phyloP scores from a whole-genome alignment of 2,329 filamentous ascomycete species.

The Fusarium globosum region DNA sequence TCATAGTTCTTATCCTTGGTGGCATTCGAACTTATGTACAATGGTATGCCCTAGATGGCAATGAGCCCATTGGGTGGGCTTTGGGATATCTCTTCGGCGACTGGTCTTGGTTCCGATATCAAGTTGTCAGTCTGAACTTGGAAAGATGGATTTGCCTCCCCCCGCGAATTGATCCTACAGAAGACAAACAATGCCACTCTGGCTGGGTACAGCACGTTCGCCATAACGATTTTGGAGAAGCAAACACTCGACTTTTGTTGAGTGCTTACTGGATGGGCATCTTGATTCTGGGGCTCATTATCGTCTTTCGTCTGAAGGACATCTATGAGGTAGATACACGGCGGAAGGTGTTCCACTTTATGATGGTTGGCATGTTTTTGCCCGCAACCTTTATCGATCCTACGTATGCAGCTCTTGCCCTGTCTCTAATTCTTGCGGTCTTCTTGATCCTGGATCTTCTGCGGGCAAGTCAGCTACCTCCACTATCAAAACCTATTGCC shows the following conservation, averaged over 20 bases:
- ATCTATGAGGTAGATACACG: conserved; percentile 94
- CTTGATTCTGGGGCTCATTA: conserved; percentile 75
- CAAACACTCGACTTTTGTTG: conserved; percentile 84
- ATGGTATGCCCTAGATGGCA: conserved; percentile 71
- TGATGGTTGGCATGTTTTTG: conserved; percentile 96
- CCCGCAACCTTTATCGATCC: conserved; percentile 90
- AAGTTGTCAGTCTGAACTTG: conserved; percentile 75
- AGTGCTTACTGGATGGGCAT: conserved; percentile 78
- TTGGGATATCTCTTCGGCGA: conserved; percentile 90
- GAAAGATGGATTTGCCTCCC: conserved; percentile 82
- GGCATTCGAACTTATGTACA: conserved; percentile 78
- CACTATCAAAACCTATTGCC: conserved; percentile 86
- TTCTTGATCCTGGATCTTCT: conserved; percentile 92
- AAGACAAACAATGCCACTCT: conserved; percentile 55
- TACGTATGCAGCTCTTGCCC: conserved; percentile 80
- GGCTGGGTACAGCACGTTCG: conserved; percentile 76
- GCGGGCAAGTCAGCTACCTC: conserved; percentile 89
- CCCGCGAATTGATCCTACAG: conserved; percentile 47
- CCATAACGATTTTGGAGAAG: conserved; percentile 73
- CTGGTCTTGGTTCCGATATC: conserved; percentile 75
- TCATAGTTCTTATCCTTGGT: conserved; percentile 73
- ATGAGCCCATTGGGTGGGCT: conserved; percentile 93
- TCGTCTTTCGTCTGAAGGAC: conserved; percentile 79
- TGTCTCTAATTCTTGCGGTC: conserved; percentile 81
- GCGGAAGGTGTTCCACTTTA: conserved; percentile 97